These are phyloP conservation scores for Phylloboletellus chloephorus DNA, from an alignment of 1,284 basidiomycete genomes.

Conservation along the genomic window DNA sequence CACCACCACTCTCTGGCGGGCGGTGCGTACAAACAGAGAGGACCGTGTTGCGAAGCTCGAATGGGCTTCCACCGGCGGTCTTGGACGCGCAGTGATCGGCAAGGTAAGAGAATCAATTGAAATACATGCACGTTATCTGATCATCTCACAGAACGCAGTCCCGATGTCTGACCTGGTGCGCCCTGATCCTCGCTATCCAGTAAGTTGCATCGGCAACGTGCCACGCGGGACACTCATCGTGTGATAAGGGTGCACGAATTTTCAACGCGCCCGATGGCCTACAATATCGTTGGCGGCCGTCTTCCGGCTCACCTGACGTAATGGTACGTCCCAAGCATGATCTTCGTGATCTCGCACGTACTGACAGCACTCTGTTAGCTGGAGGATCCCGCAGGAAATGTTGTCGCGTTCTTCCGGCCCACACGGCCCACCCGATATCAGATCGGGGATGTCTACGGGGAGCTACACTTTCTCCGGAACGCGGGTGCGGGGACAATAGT, in stretches of 20 bases:
- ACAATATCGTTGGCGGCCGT: conserved; percentile 71
- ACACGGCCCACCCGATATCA: conserved; percentile 71
- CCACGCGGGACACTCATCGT: conserved; percentile 15
- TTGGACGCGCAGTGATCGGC: conserved; percentile 76
- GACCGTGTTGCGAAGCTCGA: conserved; percentile 81
- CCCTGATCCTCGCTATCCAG: conserved; percentile 52
- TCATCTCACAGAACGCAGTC: conserved; percentile 52
- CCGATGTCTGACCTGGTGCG: conserved; percentile 77
- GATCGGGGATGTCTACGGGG: conserved; percentile 76
- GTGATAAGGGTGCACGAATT: conserved; percentile 50
- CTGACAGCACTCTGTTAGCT: conserved; percentile 42
- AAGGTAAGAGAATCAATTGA: conserved; percentile 46
- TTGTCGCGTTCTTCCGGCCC: conserved; percentile 74
- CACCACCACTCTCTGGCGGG: conserved; percentile 69
- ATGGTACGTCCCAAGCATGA: conserved; percentile 44
- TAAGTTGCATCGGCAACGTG: conserved; percentile 33
- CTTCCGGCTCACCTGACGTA: conserved; percentile 51
- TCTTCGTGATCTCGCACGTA: conserved; percentile 17
- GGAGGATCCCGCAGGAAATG: conserved; percentile 59
- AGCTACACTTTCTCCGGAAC: conserved; percentile 71
- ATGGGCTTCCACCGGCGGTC: conserved; percentile 72
- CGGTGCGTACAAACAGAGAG: conserved; percentile 73
- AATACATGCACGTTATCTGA: conserved; percentile 15
- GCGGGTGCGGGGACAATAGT: conserved; percentile 78
- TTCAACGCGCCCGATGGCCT: conserved; percentile 79